These are phyloP conservation scores for Ophiostoma ulmi DNA, from an alignment of 2,329 filamentous ascomycete species.

Conservation along the genomic window DNA sequence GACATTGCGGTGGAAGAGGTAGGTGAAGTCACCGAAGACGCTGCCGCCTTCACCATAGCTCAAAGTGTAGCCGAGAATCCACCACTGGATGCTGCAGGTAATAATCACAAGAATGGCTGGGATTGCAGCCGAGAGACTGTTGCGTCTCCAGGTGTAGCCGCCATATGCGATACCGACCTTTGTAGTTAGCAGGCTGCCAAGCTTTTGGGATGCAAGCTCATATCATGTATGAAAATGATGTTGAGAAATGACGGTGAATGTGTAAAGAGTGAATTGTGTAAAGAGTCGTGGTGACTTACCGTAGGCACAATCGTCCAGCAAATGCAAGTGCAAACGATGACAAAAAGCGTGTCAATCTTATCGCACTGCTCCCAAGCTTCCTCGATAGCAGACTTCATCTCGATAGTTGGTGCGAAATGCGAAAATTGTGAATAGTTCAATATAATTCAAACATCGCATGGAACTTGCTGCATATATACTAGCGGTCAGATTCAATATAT, in stretches of 20 bases:
- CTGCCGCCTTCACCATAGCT: slow-evolving; percentile 81
- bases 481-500: neutral
- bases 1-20: slow-evolving; percentile 82
- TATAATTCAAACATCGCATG: no score
- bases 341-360: slow-evolving; percentile 22
- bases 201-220: no score
- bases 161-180: slow-evolving; percentile 23
- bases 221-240: no score
- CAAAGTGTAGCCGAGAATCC: slow-evolving; percentile 96
- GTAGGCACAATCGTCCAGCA: slow-evolving; percentile 24
- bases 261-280: neutral
- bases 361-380: slow-evolving; percentile 15
- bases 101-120: slow-evolving; percentile 77
- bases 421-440: neutral
- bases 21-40: slow-evolving; percentile 75
- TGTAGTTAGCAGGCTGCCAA: neutral
- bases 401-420: neutral
- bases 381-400: neutral
- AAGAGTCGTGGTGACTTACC: neutral
- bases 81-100: slow-evolving; percentile 95
- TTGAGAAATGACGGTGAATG: neutral
- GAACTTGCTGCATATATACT: neutral
- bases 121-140: slow-evolving; percentile 29
- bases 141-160: slow-evolving; percentile 24
- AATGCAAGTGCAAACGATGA: slow-evolving; percentile 21